Base-by-base conservation (phyloP, 352 stramenopile species). In the Globisporangium okanoganense region DNA sequence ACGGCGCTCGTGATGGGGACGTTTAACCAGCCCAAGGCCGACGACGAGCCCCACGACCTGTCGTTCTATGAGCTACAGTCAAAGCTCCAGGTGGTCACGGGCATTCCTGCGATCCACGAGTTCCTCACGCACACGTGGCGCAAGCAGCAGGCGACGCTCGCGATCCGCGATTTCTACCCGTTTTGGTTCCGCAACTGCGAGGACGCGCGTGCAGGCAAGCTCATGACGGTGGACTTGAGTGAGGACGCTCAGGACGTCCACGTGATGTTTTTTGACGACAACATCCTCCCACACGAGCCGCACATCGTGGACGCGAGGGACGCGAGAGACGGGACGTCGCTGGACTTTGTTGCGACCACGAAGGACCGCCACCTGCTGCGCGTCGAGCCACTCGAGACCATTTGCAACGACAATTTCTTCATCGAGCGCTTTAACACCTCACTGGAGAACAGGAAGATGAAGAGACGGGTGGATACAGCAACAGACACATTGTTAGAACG, bases 181-280 rank as follows among this genome's bases (percentile, higher is more conserved):
- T 78, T 78, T 47, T 93, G 84, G 84, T 90, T 88, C 50, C 52
- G 29, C 33, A 73, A 88, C 20, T 56, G 61, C 16, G 78, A 91
- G 67, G 69, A 69, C 33, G 70, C 82, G 25, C 65, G 60, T 0
- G 67, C 84, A 0, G 79, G 79, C 13, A 93, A 93, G 49, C 56
- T 93, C 24, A 54, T 93, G 63, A 69, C 70, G 0, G 20, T 93
- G 5, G 70, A 87, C 14, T 29, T 61, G 10, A 50, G 47, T 0
- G 76, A 85, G 18, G 33, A 33, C 0, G 47, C n/a, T n/a, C n/a
- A 24, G 12, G 56, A 64, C 40, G 58, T 80, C 10, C 76, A 87
- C 60, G 54, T 69, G 22, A 57, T 93, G 36, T 93, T 93, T 56
- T 91, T 93, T n/a, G 84, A 93, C 49, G 84, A 93, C 61, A 93